Evolutionary conservation across 2,329 filamentous ascomycete genomes (phyloP).

Genomic region (Dactylonectria macrodidyma): DNA sequence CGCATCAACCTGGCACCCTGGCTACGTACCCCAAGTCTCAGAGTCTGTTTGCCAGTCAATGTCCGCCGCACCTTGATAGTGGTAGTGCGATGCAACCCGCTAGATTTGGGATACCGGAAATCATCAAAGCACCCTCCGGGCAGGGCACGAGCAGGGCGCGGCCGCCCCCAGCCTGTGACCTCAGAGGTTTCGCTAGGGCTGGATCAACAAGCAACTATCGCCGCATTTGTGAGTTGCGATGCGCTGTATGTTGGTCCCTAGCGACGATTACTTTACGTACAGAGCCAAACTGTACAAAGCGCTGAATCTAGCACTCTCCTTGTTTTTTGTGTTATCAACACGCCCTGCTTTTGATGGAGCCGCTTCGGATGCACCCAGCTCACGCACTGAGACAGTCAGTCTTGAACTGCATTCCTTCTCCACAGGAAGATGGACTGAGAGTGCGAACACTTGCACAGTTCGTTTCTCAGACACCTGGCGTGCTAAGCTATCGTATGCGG

Average conservation of each 20-base stretch:
- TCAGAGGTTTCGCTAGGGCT: slow-evolving; percentile 17
- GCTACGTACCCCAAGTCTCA: slow-evolving; percentile 34
- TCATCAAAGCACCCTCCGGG: slow-evolving; percentile 21
- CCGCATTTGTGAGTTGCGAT: slow-evolving; percentile 10
- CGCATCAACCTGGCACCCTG: slow-evolving; percentile 34
- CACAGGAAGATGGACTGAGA: background rate
- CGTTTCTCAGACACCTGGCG: slow-evolving; percentile 8
- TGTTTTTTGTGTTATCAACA: slow-evolving; percentile 8
- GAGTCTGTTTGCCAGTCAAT: slow-evolving; percentile 33
- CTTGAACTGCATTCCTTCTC: slow-evolving; percentile 22
- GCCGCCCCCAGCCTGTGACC: slow-evolving; percentile 27
- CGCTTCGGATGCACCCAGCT: slow-evolving; percentile 11
- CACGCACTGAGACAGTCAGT: slow-evolving; percentile 3
- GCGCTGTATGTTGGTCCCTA: slow-evolving; percentile 11
- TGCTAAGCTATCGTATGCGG: slow-evolving; percentile 8
- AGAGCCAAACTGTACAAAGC: slow-evolving; percentile 11
- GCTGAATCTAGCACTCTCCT: slow-evolving; percentile 13
- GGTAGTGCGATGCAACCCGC: slow-evolving; percentile 45
- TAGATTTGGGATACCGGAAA: slow-evolving; percentile 43
- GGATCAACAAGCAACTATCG: slow-evolving; percentile 15
- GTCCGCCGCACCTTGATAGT: slow-evolving; percentile 28
- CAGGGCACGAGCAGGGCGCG: slow-evolving; percentile 28
- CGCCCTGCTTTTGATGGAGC: slow-evolving; percentile 15
- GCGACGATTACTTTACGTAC: slow-evolving; percentile 14
- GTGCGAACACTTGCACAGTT: background rate